Conservation (phyloP, 441 rosid genomes). For the Breynia disticha region DNA sequence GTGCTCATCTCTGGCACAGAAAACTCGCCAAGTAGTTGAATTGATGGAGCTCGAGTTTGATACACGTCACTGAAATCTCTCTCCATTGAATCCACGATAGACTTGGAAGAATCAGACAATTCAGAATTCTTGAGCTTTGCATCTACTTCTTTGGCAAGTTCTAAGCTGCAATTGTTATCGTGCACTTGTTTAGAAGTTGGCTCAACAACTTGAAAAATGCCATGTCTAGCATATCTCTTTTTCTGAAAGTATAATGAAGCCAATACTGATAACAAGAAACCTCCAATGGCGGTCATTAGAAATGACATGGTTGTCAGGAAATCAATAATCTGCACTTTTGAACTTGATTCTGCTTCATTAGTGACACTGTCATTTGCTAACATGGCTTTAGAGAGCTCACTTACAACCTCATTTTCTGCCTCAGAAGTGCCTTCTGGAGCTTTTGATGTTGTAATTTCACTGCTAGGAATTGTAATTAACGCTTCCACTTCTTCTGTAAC, state of each 20-base stretch:
- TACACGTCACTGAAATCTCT: slow-evolving; percentile 11
- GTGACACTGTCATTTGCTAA: not conserved
- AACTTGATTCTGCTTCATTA: not conserved
- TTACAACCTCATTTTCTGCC: slow-evolving; percentile 9
- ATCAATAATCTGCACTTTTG: slow-evolving; percentile 1
- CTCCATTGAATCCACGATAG: slow-evolving; percentile 7
- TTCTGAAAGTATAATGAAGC: slow-evolving; percentile 10
- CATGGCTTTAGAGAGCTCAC: slow-evolving; percentile 8
- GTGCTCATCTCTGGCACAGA: slow-evolving; percentile 27
- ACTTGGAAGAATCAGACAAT: slow-evolving; percentile 5
- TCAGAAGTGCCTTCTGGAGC: slow-evolving; percentile 6
- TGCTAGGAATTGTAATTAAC: slow-evolving; percentile 2
- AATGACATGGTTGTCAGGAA: slow-evolving; percentile 7
- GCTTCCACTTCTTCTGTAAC: slow-evolving; percentile 5
- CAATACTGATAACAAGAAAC: not conserved
- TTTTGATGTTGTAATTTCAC: not conserved
- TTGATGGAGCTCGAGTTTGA: slow-evolving; percentile 23
- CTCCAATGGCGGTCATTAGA: slow-evolving; percentile 11
- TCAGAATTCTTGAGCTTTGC: not conserved
- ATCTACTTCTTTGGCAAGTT: too few relatives aligned
- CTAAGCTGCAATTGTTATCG: not conserved
- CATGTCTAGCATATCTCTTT: slow-evolving; percentile 13
- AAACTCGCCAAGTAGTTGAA: slow-evolving; percentile 42
- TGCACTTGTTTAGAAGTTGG: slow-evolving; percentile 8
- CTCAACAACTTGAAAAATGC: slow-evolving; percentile 2